A percentile compares a stretch with the other conserved stretches of the same genome.
phyloP scores from a whole-genome alignment of 2,329 filamentous ascomycete species.

The Alternaria gaisen region DNA sequence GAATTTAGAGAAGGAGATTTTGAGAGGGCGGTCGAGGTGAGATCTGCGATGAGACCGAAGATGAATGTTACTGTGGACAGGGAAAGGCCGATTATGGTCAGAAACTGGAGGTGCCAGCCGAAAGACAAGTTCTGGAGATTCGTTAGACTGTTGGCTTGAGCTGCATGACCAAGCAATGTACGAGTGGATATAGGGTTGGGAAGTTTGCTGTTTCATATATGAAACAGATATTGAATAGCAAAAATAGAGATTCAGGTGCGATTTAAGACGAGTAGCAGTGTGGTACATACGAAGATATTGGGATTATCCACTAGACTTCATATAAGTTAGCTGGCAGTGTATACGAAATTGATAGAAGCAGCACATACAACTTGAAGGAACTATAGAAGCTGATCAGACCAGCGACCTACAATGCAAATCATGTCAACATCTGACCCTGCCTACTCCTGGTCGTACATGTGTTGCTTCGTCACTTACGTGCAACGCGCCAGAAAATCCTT shows the following conservation, averaged over 20 bases:
- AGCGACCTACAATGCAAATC: constrained; percentile 32
- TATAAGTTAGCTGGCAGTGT: constrained; percentile 10
- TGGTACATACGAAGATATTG: constrained; percentile 34
- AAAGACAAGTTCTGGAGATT: constrained; percentile 63
- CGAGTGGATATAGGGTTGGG: background rate
- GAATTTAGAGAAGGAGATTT: constrained; percentile 31
- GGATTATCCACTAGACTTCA: constrained; percentile 43
- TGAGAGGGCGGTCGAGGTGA: constrained; percentile 45
- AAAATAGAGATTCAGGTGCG: background rate
- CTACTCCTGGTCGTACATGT: background rate
- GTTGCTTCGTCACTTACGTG: constrained; percentile 55
- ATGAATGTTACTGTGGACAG: constrained; percentile 69
- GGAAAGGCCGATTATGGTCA: constrained; percentile 76
- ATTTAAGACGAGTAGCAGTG: background rate
- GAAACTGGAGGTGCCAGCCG: constrained; percentile 75
- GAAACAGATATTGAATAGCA: background rate
- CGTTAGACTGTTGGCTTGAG: constrained; percentile 13
- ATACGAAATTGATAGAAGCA: background rate
- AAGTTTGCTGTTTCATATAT: background rate
- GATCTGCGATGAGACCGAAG: constrained; percentile 70
- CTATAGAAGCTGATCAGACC: constrained; percentile 57
- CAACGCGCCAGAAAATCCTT: constrained; percentile 68
- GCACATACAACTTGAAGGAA: constrained; percentile 53
- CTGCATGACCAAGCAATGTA: background rate
- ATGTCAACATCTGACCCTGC: background rate